phyloP scores from a whole-genome alignment of 1,284 basidiomycete genomes.

The Termitomyces sp. region DNA sequence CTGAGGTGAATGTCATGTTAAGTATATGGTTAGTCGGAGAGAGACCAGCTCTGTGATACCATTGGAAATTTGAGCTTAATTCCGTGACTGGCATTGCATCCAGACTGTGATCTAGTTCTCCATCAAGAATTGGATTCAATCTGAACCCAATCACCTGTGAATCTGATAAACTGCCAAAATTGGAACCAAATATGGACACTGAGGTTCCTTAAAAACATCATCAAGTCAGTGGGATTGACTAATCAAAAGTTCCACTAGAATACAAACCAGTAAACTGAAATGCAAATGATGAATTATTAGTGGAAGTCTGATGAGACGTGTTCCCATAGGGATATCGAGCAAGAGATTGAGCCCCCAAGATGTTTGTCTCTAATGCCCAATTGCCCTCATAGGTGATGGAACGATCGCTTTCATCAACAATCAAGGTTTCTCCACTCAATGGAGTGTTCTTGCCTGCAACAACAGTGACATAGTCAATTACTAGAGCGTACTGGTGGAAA shows the following conservation, averaged over 20 bases:
- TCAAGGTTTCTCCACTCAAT: background rate
- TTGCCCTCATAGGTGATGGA: background rate
- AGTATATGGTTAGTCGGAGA: background rate
- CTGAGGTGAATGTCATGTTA: fast-evolving
- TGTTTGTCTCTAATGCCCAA: background rate
- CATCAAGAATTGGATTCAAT: too few relatives aligned
- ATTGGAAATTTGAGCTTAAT: background rate
- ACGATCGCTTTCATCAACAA: background rate
- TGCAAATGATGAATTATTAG: background rate
- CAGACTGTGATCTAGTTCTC: too few relatives aligned
- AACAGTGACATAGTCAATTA: background rate
- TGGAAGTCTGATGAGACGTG: background rate
- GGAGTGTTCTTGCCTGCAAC: background rate
- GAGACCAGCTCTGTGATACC: background rate
- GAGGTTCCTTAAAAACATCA: background rate
- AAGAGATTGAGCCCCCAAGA: too few relatives aligned
- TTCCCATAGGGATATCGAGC: background rate
- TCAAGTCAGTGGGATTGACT: too few relatives aligned
- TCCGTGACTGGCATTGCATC: too few relatives aligned
- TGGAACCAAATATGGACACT: background rate
- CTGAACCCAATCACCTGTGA: too few relatives aligned
- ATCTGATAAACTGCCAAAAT: too few relatives aligned
- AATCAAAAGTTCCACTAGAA: background rate
- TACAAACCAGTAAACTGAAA: background rate
- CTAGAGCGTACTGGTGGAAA: too few relatives aligned